Evolutionary conservation across 2,329 filamentous ascomycete species (phyloP), one percentile per base, ranked within the genome.

Genomic region (Fusarium sp.): DNA sequence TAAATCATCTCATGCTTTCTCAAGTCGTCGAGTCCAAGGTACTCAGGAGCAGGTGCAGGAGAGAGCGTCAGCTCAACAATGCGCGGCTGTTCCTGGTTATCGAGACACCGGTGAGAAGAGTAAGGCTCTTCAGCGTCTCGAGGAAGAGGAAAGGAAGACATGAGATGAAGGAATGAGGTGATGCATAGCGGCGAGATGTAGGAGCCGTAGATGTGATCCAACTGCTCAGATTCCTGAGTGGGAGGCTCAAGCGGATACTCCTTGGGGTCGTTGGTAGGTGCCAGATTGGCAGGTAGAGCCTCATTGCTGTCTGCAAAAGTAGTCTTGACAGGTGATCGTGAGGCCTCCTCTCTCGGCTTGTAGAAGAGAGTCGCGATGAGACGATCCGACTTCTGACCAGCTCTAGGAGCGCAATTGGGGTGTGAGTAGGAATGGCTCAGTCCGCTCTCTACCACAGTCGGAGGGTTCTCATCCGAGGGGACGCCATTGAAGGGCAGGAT

Each of bases 1-100:
- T 92, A 93, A 64, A 97, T 89, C 64, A 89, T 87, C 81, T 95
- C 92, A 78, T 96, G 90, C 75, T 91, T 91, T 68, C 92, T 87
- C 73, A 96, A 82, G 71, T 93, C 91, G 3, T 85, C 82, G 16
- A 95, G 75, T 74, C 88, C 82, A 74, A 92, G 79, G 79, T 91
- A 92, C 73, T 88, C 85, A 2, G 84, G 81, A 9, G 85, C 83
- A 1, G 88, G 88, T 0, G 85, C 84, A 0, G 90, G 87, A 1
- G 86, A 85, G 57, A 92, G 83, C 0, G 85, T 86, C 53, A 91
- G 79, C 79, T 92, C 90, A 58, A 91, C 89, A 14, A 92, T 87
- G 23, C 83, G 82, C 1, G 90, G 89, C 60, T 86, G 84, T 40
- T 83, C 82, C 36, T 83, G 83, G 64, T 82, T 85, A 71, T 92